Conservation (phyloP, 345 rosid species). For the Fremontodendron californicum region DNA sequence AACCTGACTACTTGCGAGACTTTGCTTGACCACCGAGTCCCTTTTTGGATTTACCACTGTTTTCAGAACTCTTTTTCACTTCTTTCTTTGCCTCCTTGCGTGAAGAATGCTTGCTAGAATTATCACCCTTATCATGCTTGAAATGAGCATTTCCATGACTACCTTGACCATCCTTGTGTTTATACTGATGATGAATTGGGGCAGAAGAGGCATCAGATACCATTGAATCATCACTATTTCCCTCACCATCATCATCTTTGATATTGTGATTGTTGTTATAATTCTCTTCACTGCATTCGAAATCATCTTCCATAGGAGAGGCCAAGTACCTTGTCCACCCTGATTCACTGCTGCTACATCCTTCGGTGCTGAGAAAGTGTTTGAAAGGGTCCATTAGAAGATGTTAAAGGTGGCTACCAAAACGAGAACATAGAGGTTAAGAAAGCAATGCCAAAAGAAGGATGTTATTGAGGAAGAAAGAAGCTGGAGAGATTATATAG, state of each 20-base stretch:
- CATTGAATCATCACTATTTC: slow-evolving; percentile 75
- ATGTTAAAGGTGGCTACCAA: not conserved
- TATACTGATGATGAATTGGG: slow-evolving; percentile 35
- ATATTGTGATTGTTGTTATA: slow-evolving; percentile 17
- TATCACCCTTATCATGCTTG: slow-evolving; percentile 25
- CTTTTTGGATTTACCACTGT: slow-evolving; percentile 14
- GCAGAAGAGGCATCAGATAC: slow-evolving; percentile 80
- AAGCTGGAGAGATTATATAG: not conserved
- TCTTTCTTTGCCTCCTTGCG: slow-evolving; percentile 28
- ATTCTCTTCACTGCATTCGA: slow-evolving; percentile 26
- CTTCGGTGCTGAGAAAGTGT: slow-evolving; percentile 41
- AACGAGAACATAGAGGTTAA: not conserved
- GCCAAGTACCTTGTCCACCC: slow-evolving; percentile 75
- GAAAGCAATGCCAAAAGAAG: not conserved
- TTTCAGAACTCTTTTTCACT: slow-evolving; percentile 28
- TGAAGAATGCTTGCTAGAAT: slow-evolving; percentile 25
- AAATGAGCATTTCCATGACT: slow-evolving; percentile 1
- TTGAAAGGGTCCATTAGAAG: slow-evolving; percentile 32
- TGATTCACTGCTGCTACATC: slow-evolving; percentile 77
- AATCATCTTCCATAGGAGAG: slow-evolving; percentile 55
- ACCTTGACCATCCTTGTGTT: slow-evolving; percentile 19
- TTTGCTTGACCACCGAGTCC: slow-evolving; percentile 20
- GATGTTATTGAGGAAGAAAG: not conserved
- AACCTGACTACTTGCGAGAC: slow-evolving; percentile 20
- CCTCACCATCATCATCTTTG: slow-evolving; percentile 24